A percentile compares a stretch with the other conserved stretches of the same genome.
Evolutionary conservation across 305 asterid genomes (phyloP).

Genomic region (Rubia tinctorum): DNA sequence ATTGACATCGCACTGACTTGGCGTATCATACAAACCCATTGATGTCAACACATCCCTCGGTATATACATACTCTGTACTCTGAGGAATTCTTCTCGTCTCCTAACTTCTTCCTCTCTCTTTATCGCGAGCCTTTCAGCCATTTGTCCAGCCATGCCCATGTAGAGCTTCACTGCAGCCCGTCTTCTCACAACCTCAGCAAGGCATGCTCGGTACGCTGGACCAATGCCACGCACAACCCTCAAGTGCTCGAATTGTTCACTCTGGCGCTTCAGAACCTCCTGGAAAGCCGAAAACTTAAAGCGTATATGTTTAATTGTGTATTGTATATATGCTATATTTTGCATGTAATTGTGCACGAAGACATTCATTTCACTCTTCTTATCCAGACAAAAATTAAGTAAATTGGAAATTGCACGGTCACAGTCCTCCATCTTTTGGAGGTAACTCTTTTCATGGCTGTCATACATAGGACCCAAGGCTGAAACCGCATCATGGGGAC

Average conservation of each 20-base stretch:
- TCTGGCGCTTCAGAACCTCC: constrained; percentile 87
- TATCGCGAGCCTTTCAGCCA: constrained; percentile 91
- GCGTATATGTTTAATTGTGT: constrained; percentile 73
- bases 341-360: constrained; percentile 89
- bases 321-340: constrained; percentile 80
- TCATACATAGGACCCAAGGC: constrained; percentile 97
- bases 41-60: constrained; percentile 78
- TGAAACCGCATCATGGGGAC: constrained; percentile 99
- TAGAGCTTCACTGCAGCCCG: constrained; percentile 88
- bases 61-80: constrained; percentile 57
- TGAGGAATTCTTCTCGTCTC: constrained; percentile 84
- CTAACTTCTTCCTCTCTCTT: constrained; percentile 82
- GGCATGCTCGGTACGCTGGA: constrained; percentile 90
- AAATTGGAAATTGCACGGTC: constrained; percentile 58
- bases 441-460: constrained; percentile 66
- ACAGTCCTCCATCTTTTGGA: constrained; percentile 80
- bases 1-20: constrained; percentile 82
- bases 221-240: constrained; percentile 88
- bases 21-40: constrained; percentile 88
- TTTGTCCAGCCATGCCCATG: constrained; percentile 96
- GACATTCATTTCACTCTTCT: constrained; percentile 82
- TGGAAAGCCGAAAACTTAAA: constrained; percentile 83
- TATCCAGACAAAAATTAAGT: constrained; percentile 67
- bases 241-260: constrained; percentile 81
- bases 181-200: constrained; percentile 93